Evolutionary conservation across 306 rosid genomes (phyloP).

Genomic region (cucumber (Cucumis sativus)): DNA sequence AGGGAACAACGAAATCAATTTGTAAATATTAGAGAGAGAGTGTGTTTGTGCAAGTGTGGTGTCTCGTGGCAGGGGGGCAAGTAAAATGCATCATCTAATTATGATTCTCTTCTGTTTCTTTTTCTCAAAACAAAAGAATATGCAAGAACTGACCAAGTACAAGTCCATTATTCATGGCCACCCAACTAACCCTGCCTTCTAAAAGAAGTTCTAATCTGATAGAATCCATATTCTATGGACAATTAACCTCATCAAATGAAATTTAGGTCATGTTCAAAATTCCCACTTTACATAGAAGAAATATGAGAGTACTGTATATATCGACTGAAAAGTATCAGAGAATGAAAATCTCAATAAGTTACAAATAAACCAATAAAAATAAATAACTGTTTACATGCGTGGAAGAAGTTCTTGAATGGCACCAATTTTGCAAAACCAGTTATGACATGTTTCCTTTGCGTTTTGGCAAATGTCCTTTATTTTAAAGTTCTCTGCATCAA

Average conservation of each 20-base stretch:
- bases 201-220: not conserved
- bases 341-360: not conserved
- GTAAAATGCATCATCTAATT: too few relatives aligned
- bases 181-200: not conserved
- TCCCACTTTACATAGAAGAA: not conserved
- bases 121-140: not conserved
- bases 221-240: not conserved
- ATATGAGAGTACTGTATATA: not conserved
- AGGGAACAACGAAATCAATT: too few relatives aligned
- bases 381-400: slow-evolving; percentile 57
- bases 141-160: not conserved
- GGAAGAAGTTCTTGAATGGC: slow-evolving; percentile 94
- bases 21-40: too few relatives aligned
- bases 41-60: too few relatives aligned
- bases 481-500: slow-evolving; percentile 52
- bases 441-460: slow-evolving; percentile 93
- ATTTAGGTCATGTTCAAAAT: not conserved
- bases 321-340: not conserved
- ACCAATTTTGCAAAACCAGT: slow-evolving; percentile 95
- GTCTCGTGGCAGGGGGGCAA: too few relatives aligned
- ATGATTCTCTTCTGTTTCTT: not conserved
- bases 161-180: not conserved
- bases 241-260: not conserved
- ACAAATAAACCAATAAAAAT: not conserved
- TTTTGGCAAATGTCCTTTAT: slow-evolving; percentile 45